Evolutionary conservation across 2,329 filamentous ascomycete species (phyloP).

Genomic region (Boeremia lycopersici): DNA sequence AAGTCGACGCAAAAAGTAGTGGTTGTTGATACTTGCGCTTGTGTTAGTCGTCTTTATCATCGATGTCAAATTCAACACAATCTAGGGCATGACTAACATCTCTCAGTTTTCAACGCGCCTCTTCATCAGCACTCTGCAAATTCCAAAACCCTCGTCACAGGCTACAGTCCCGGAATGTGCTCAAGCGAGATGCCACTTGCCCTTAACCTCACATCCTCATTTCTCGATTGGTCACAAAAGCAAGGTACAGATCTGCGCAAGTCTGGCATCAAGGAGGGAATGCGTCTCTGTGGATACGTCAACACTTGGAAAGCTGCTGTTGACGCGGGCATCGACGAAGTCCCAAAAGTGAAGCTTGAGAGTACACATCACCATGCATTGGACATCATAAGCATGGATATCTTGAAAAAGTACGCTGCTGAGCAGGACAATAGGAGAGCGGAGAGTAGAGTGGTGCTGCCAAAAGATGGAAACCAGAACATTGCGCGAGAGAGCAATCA

Average conservation of each 20-base stretch:
- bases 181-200: slow-evolving; percentile 52
- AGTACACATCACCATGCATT: slow-evolving; percentile 59
- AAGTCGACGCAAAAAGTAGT: not conserved
- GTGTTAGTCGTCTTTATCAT: too few relatives aligned
- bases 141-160: slow-evolving; percentile 11
- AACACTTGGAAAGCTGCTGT: slow-evolving; percentile 58
- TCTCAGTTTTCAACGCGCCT: slow-evolving; percentile 31
- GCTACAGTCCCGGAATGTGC: slow-evolving; percentile 26
- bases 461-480: slow-evolving; percentile 13
- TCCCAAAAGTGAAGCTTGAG: slow-evolving; percentile 55
- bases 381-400: slow-evolving; percentile 53
- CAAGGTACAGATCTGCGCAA: slow-evolving; percentile 63
- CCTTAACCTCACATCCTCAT: slow-evolving; percentile 62
- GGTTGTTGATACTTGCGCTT: not conserved
- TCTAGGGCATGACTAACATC: not conserved
- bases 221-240: slow-evolving; percentile 63
- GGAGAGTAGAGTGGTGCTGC: slow-evolving; percentile 12
- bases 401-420: slow-evolving; percentile 55
- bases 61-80: too few relatives aligned
- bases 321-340: slow-evolving; percentile 23
- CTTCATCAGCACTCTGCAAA: slow-evolving; percentile 30
- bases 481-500: slow-evolving; percentile 25
- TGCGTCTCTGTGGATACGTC: slow-evolving; percentile 66
- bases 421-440: slow-evolving; percentile 36
- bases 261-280: slow-evolving; percentile 60